Conservation (phyloP, 495 filamentous ascomycete species). For the Hypoxylon intermedium region DNA sequence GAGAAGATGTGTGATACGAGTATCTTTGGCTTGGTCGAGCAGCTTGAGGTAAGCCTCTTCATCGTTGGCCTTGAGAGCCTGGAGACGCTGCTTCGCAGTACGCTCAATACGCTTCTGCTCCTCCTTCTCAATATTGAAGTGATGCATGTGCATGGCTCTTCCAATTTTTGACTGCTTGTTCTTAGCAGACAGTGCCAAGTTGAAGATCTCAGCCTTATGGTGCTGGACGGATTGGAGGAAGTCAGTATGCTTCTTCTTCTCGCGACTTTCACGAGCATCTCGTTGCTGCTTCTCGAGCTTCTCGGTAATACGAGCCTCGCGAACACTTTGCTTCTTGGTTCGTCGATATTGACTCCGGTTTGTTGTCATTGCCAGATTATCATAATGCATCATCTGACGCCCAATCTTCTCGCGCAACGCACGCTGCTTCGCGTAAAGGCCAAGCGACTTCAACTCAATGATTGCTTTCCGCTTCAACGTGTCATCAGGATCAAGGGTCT, state of each 20-base stretch:
- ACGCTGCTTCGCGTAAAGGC: conserved; percentile 82
- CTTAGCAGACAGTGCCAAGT: conserved; percentile 47
- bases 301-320: conserved; percentile 97
- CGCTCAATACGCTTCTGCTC: conserved; percentile 97
- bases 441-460: conserved; percentile 90
- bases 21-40: conserved; percentile 97
- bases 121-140: conserved; percentile 97
- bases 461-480: conserved; percentile 85
- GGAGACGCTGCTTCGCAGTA: conserved; percentile 98
- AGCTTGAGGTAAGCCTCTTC: conserved; percentile 98
- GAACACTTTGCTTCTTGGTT: conserved; percentile 93
- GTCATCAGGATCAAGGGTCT: conserved; percentile 75
- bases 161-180: conserved; percentile 82
- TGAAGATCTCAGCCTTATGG: conserved; percentile 61
- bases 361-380: conserved; percentile 93
- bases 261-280: conserved; percentile 88
- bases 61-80: conserved; percentile 97
- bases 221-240: conserved; percentile 73
- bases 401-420: conserved; percentile 83
- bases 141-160: conserved; percentile 82
- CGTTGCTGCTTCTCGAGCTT: conserved; percentile 98
- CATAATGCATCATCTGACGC: conserved; percentile 87
- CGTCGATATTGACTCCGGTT: conserved; percentile 88
- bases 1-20: conserved; percentile 95
- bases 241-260: conserved; percentile 95